Percentiles rank a stretch among this genome's conserved stretches.
Evolutionary conservation across 140 eudicot species (phyloP).

Genomic region (Artemisia princeps): DNA sequence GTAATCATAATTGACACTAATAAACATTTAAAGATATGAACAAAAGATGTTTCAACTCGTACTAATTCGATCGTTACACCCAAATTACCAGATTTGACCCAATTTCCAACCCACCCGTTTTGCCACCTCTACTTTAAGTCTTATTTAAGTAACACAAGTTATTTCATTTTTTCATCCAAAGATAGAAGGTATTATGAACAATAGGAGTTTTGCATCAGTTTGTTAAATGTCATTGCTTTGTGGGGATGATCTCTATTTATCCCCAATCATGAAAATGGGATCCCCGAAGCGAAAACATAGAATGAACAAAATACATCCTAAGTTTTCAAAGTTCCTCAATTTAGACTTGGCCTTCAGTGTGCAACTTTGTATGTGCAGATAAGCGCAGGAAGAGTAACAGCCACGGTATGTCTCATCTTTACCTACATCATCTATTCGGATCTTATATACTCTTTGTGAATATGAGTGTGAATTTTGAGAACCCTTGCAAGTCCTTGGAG

Average conservation of each 20-base stretch:
- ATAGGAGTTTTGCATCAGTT: not conserved
- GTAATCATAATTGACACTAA: too few relatives aligned
- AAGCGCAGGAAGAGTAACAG: conserved; percentile 65
- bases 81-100: too few relatives aligned
- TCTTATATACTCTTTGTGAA: not conserved
- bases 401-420: conserved; percentile 43
- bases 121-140: too few relatives aligned
- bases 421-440: not conserved
- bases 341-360: conserved; percentile 8
- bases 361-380: conserved; percentile 47
- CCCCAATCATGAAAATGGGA: not conserved
- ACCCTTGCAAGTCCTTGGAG: not conserved
- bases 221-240: not conserved
- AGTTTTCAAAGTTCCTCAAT: not conserved
- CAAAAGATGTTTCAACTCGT: too few relatives aligned
- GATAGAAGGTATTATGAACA: not conserved
- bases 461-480: not conserved
- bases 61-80: too few relatives aligned
- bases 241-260: not conserved
- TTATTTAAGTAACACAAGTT: not conserved
- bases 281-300: not conserved
- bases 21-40: too few relatives aligned
- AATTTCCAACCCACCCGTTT: too few relatives aligned
- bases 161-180: not conserved
- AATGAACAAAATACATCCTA: not conserved